Percentiles rank a stretch among this genome's conserved stretches.
phyloP scores from a whole-genome alignment of 371 early-diverging fungal genomes.

The Umbelopsis sp. region DNA sequence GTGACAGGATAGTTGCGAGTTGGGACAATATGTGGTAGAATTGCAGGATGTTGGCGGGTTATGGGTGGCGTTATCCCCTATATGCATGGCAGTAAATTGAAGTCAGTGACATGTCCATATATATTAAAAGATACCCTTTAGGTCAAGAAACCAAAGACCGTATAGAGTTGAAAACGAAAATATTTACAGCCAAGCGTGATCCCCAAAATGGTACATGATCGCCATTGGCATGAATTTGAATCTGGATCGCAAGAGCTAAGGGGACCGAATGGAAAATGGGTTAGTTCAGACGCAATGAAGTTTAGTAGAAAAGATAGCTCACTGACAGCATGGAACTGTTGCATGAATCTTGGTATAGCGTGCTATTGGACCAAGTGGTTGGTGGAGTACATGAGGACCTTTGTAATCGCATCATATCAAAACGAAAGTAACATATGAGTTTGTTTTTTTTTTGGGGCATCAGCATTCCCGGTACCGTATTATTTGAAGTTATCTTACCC shows the following conservation, averaged over 20 bases:
- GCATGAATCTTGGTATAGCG: not conserved
- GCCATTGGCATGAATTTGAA: constrained; percentile 8
- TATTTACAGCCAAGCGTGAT: constrained; percentile 16
- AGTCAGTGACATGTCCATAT: too few species aligned
- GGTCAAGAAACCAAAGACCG: too few species aligned
- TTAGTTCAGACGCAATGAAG: not conserved
- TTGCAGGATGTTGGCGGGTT: not conserved
- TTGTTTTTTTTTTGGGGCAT: too few species aligned
- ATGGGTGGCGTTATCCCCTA: constrained; percentile 18
- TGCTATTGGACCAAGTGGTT: not conserved
- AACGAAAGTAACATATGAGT: too few species aligned
- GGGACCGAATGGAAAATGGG: not conserved
- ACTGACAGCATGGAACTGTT: constrained; percentile 8
- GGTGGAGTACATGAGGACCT: not conserved
- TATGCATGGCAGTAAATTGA: too few species aligned
- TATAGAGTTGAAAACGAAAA: not conserved
- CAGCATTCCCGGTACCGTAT: not conserved
- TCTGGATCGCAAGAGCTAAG: not conserved
- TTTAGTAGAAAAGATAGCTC: not conserved
- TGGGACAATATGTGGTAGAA: not conserved
- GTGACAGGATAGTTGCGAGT: not conserved
- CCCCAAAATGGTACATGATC: constrained; percentile 16
- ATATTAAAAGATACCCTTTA: too few species aligned
- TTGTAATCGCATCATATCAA: too few species aligned
- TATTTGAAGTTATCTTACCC: not conserved